Evolutionary conservation across 2,329 filamentous ascomycete genomes (phyloP), one percentile per base, ranked within the genome.

Genomic region (Emydomyces testavorans): DNA sequence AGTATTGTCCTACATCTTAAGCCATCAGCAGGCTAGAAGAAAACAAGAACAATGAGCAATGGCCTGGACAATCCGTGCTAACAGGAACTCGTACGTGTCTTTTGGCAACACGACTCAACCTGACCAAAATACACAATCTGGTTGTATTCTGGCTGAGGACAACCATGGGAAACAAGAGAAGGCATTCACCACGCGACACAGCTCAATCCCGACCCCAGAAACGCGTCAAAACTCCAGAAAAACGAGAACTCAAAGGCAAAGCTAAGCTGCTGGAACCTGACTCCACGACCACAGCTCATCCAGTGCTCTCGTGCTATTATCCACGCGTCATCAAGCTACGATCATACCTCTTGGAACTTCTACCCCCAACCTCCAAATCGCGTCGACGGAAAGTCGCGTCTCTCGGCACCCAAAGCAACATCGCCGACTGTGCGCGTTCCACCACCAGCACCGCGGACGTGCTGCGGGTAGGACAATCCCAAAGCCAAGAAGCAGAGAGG

Each of bases 251-350:
- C 11, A 23, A 13, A 15, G 10, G 6, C 18, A 47, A 47, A 4
- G 34, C 4, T 16, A 26, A 28, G 2, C 21, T 3, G 5, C 4
- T n/a, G 7, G n/a, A 31, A 11, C n/a, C 24, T 34, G 4, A 4
- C 1, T 28, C 45, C 36, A 6, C 29, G 8, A 4, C 37, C 16
- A 15, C 31, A n/a, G 37, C 38, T 2, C 80, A 86, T 60, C 77
- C 78, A 46, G 74, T 92, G 28, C 71, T 94, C 49, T 72, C 72
- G 38, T 74, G 76, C 52, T 84, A 82, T 65, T 94, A 88, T 65
- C 66, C 73, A 6, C 65, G 73, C 39, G 74, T 88, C 10, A 63
- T 78, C 48, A 80, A 80, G 0, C 69, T 94, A 49, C 79, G 86
- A 57, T 72, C 82, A 50, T 85, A 86, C 66, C 68, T 89, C 32